Conservation (phyloP, 1,284 basidiomycete genomes). For the Heterobasidion irregulare region DNA sequence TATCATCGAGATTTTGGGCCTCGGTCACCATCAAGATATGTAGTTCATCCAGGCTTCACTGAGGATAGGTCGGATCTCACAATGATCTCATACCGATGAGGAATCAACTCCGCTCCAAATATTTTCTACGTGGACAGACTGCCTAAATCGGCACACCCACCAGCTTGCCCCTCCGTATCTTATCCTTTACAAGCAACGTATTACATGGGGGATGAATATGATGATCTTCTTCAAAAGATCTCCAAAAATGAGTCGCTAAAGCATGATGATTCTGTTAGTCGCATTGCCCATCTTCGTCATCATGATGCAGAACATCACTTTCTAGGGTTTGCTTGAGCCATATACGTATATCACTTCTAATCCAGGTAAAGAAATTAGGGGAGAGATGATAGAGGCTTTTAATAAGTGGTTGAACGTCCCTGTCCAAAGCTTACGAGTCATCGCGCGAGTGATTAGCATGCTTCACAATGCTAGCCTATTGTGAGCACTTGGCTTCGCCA, state of each 20-base stretch:
- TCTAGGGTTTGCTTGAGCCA: conserved; percentile 77
- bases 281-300: background rate
- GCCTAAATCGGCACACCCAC: too few species aligned
- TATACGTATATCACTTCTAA: conserved; percentile 81
- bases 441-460: conserved; percentile 84
- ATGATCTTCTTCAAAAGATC: background rate
- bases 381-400: conserved; percentile 89
- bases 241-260: background rate
- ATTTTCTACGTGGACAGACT: too few species aligned
- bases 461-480: conserved; percentile 91
- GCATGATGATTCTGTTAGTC: background rate
- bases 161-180: too few species aligned
- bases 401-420: conserved; percentile 89
- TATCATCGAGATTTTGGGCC: too few species aligned
- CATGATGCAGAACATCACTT: background rate
- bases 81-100: too few species aligned
- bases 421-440: conserved; percentile 57
- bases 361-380: conserved; percentile 92
- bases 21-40: too few species aligned
- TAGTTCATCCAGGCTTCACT: too few species aligned
- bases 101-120: too few species aligned
- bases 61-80: too few species aligned
- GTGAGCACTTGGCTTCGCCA: conserved; percentile 34
- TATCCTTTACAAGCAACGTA: background rate
- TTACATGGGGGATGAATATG: background rate